phyloP scores from a whole-genome alignment of 371 early-diverging fungal species.

The Circinella umbellata region DNA sequence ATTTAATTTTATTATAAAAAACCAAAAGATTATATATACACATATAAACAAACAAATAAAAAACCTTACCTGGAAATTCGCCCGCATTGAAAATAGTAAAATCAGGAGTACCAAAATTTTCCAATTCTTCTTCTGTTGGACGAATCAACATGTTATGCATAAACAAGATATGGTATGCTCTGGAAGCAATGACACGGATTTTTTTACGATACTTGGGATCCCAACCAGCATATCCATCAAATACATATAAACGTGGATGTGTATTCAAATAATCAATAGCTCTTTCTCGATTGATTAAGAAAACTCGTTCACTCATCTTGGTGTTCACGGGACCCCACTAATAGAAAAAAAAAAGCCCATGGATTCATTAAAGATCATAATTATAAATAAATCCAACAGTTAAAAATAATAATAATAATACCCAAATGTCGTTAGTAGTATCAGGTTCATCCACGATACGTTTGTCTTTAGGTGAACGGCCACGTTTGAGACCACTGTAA shows the following conservation, averaged over 20 bases:
- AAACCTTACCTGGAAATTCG: slow-evolving; percentile 77
- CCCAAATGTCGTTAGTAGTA: slow-evolving; percentile 87
- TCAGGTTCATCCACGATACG: slow-evolving; percentile 92
- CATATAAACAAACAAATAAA: neutral
- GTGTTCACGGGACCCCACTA: slow-evolving; percentile 96
- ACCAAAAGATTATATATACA: neutral
- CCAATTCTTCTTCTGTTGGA: slow-evolving; percentile 91
- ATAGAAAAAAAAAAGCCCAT: neutral
- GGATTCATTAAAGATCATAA: neutral
- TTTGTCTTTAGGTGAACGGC: slow-evolving; percentile 93
- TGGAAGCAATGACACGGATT: slow-evolving; percentile 93
- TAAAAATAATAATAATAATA: slow-evolving; percentile 3
- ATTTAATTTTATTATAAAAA: too few species aligned
- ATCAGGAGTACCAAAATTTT: slow-evolving; percentile 93
- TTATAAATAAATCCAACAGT: neutral
- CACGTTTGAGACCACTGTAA: slow-evolving; percentile 90
- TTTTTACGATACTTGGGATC: slow-evolving; percentile 97
- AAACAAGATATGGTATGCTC: slow-evolving; percentile 96
- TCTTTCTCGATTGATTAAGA: slow-evolving; percentile 95
- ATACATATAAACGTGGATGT: slow-evolving; percentile 90
- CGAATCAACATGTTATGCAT: slow-evolving; percentile 99
- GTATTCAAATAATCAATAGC: slow-evolving; percentile 97
- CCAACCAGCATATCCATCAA: slow-evolving; percentile 96
- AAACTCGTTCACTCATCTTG: slow-evolving; percentile 85
- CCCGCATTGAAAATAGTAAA: slow-evolving; percentile 98